These are phyloP conservation scores for Breviolum minutum DNA, from an alignment of 73 alveolate species.

Conservation along the genomic window DNA sequence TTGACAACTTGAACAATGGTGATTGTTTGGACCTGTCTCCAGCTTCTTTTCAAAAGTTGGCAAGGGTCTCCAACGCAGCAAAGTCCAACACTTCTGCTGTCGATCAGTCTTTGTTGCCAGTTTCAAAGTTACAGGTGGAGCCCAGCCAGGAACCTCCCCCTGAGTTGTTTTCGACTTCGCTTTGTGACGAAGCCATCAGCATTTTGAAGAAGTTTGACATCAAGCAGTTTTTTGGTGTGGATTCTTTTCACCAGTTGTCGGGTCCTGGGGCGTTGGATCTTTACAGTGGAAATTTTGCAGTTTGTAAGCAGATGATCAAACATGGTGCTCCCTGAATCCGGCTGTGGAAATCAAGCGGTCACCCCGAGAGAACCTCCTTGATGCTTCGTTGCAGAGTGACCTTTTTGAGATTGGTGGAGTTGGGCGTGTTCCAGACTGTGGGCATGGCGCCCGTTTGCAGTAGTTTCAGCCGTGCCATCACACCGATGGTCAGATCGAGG, in stretches of 20 bases:
- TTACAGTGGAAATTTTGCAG: not conserved
- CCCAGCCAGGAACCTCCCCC: too few relatives aligned
- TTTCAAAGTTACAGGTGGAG: not conserved
- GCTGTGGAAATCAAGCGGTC: not conserved
- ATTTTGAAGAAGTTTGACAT: not conserved
- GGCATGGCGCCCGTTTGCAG: conserved; percentile 12
- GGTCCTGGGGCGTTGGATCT: not conserved
- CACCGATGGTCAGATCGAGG: not conserved
- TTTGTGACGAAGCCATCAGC: not conserved
- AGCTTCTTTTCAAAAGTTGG: too few relatives aligned
- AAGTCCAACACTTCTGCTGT: not conserved
- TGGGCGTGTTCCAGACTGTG: not conserved
- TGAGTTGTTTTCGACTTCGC: not conserved
- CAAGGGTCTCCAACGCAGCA: too few relatives aligned
- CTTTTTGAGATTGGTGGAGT: not conserved
- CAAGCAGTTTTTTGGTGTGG: not conserved
- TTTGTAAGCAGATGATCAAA: not conserved
- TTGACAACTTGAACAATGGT: not conserved
- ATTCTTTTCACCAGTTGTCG: not conserved
- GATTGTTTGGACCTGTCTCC: not conserved
- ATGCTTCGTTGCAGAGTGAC: not conserved
- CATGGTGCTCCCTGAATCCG: not conserved
- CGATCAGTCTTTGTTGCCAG: not conserved
- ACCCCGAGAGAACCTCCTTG: not conserved
- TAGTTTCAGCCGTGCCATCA: conserved; percentile 10